phyloP scores from a whole-genome alignment of 2,329 filamentous ascomycete species.

The Trichophyton simii region DNA sequence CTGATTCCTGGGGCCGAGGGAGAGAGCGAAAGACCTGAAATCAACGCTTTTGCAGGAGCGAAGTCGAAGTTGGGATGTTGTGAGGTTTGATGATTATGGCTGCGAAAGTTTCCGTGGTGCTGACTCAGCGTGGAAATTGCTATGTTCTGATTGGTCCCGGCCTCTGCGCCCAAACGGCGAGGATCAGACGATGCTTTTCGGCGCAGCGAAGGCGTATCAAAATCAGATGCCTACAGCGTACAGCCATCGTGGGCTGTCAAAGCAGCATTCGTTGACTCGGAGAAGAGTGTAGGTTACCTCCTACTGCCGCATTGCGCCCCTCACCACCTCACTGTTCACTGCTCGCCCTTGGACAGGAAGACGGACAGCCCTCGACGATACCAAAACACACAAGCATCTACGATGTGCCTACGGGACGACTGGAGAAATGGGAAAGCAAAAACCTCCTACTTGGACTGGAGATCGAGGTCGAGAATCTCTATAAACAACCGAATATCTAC shows the following conservation, averaged over 20 bases:
- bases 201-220: not conserved
- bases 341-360: not conserved
- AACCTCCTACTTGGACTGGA: not conserved
- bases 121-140: constrained; percentile 4
- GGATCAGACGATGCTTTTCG: not conserved
- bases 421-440: not conserved
- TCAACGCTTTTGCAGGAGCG: not conserved
- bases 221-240: not conserved
- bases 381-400: not conserved
- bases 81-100: constrained; percentile 5
- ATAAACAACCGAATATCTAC: not conserved
- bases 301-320: not conserved
- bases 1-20: not conserved
- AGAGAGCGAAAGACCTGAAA: not conserved
- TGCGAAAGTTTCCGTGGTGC: constrained; percentile 5
- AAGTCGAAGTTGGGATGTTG: constrained; percentile 4
- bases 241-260: not conserved
- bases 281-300: not conserved
- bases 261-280: not conserved
- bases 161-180: not conserved
- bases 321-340: not conserved
- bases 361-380: not conserved
- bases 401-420: too few species aligned
- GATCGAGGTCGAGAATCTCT: not conserved
- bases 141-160: not conserved